Base-by-base conservation (phyloP, 345 rosid species). In the Eucalyptus leucophloia region DNA sequence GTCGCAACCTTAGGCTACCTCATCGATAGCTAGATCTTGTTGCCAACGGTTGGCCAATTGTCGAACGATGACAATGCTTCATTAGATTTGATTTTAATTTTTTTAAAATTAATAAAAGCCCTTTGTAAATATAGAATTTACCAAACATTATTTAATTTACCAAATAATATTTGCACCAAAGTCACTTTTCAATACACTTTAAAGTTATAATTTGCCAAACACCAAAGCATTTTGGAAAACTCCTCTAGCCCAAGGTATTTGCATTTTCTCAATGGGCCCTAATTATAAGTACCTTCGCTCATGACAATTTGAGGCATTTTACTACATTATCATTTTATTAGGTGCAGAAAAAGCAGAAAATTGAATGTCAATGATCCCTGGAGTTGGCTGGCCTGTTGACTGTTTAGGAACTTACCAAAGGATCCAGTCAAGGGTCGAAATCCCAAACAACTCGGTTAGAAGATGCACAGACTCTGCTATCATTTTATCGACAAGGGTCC, bases 31-130 rank as follows among this genome's bases (percentile, higher is more conserved):
- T 51, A 51, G 21, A 51, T 51, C 4, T 0, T 3, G 53, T 19
- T 3, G 1, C 54, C 9, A 7, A 3, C 2, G 4, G 2, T 51
- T 51, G 7, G 54, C 54, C 21, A 3, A 17, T 2, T 1, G 0
- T 51, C 0, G 0, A 0, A 51, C 1, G 9, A 18, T 51, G 23
- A 51, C 54, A 51, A 51, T 51, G 54, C 56, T 51, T 51, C 56
- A 51, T 18, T 3, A 51, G 4, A 51, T 51, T 51, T 51, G 9
- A 51, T 51, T 49, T 15, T 15, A 15, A 14, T 5, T 49, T 15
- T 49, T 49, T 49, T 15, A 2, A 49, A 49, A 51, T 18, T 51
- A 51, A 51, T 51, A 51, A 51, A 51, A 51, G 21, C 56, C 56
- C 9, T 51, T 7, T 51, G 9, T 51, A 51, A 51, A 18, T 51